Evolutionary conservation across 352 stramenopile genomes (phyloP).

Genomic region (Phytophthora pini): DNA sequence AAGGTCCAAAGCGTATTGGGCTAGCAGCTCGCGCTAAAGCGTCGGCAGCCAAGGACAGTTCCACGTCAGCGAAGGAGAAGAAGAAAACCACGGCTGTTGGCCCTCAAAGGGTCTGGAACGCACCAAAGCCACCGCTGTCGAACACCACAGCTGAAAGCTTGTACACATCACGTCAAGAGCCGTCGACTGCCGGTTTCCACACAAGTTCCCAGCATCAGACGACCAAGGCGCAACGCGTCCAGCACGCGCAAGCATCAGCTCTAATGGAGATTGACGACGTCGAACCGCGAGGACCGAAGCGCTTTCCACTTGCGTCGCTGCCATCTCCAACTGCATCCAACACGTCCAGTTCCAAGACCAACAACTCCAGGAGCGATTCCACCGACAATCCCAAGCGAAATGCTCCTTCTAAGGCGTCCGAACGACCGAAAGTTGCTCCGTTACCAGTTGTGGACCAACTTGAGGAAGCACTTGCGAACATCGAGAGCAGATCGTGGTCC

Average conservation of each 20-base stretch:
- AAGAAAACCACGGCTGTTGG: constrained; percentile 31
- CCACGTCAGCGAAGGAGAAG: constrained; percentile 21
- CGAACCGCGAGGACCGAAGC: constrained; percentile 24
- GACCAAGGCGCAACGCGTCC: constrained; percentile 48
- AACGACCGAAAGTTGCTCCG: constrained; percentile 17
- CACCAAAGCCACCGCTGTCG: constrained; percentile 26
- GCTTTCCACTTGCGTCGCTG: constrained; percentile 11
- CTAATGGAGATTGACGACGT: constrained; percentile 25
- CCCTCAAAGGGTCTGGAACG: constrained; percentile 48
- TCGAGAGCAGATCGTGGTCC: constrained; percentile 71
- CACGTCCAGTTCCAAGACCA: constrained; percentile 33
- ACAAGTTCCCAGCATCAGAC: constrained; percentile 22
- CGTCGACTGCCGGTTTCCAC: constrained; percentile 41
- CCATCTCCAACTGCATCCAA: constrained; percentile 36
- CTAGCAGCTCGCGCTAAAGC: constrained; percentile 38
- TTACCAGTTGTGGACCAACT: constrained; percentile 42
- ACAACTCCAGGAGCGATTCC: constrained; percentile 21
- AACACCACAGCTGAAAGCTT: constrained; percentile 39
- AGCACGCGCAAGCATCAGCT: constrained; percentile 29
- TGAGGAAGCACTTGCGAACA: constrained; percentile 54
- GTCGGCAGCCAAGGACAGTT: constrained; percentile 26
- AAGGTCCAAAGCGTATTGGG: constrained; percentile 50
- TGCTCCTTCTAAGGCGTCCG: constrained; percentile 16
- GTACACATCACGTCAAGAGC: constrained; percentile 34
- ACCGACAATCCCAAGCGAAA: constrained; percentile 24